These are phyloP conservation scores for Austroboletus niveus DNA, from an alignment of 1,284 basidiomycete genomes.

Conservation along the genomic window DNA sequence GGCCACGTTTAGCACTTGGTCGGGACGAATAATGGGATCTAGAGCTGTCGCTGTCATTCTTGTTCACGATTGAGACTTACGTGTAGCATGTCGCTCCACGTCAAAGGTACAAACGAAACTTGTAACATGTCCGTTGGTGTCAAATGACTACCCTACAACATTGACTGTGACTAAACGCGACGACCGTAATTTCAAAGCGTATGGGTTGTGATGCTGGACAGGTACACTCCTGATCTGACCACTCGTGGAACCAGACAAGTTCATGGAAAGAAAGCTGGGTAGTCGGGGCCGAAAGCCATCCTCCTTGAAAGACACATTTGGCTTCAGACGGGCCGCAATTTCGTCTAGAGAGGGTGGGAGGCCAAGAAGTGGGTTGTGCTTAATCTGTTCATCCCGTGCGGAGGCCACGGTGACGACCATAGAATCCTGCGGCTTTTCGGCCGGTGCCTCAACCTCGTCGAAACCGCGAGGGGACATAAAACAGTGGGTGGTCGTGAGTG, in stretches of 20 bases:
- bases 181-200: slow-evolving; percentile 44
- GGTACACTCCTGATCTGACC: slow-evolving; percentile 43
- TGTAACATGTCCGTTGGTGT: no score
- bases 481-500: slow-evolving; percentile 67
- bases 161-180: slow-evolving; percentile 46
- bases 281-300: slow-evolving; percentile 33
- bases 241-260: slow-evolving; percentile 15
- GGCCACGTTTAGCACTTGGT: slow-evolving; percentile 2
- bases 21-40: neutral
- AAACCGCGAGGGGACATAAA: slow-evolving; percentile 66
- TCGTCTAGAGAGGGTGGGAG: slow-evolving; percentile 68
- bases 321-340: slow-evolving; percentile 59
- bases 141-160: neutral
- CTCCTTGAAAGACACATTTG: slow-evolving; percentile 3
- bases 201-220: slow-evolving; percentile 35
- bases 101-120: no score
- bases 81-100: no score
- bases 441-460: slow-evolving; percentile 49
- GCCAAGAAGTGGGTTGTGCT: slow-evolving; percentile 46
- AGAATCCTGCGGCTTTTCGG: slow-evolving; percentile 35
- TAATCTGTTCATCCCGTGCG: slow-evolving; percentile 65
- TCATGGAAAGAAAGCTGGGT: slow-evolving; percentile 43
- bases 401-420: slow-evolving; percentile 30
- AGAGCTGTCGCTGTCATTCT: neutral
- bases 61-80: neutral